Base-by-base conservation (phyloP, 495 filamentous ascomycete genomes). In the Neurospora tetraspora region DNA sequence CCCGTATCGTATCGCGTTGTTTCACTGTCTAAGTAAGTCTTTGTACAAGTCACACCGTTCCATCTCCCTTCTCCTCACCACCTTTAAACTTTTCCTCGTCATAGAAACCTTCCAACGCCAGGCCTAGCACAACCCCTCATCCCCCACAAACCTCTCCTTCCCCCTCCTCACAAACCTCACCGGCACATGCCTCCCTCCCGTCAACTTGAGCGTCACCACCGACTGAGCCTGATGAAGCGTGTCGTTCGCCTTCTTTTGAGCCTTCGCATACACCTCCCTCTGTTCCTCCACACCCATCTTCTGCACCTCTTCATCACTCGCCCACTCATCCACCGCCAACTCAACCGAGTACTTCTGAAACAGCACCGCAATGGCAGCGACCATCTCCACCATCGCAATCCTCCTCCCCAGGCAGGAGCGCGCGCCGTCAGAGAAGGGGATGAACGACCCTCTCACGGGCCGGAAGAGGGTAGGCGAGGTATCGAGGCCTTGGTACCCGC, bases 381-480 rank as follows among this genome's bases (percentile, higher is more conserved):
- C 82, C 59, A 92, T 83, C 78, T 96, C 91, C 74, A 94, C 93
- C 81, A 94, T 91, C 16, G 92, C 92, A 74, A 95, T 92, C 75
- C 88, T 87, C 71, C 87, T 86, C 73, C 86, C 92, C 74, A 89
- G 85, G 81, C 91, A 96, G 74, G 90, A 88, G 72, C 88, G 86
- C 39, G 86, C 82, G 2, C 93, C 92, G 36, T 93, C 91, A 68
- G 88, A 89, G 80, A 94, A 95, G 0, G 93, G 90, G 16, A 94
- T 81, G 75, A 86, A 94, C 2, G 88, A 84, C 3, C 91, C 91
- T n/a, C 86, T 83, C 0, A 84, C 82, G 0, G 91, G 91, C 31
- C 85, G 83, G 81, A 87, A 91, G 70, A 89, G 84, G 31, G 81
- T 80, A 42, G 82, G 80, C 37, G 84, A 84, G 16, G 85, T 88